Evolutionary conservation across 352 stramenopile genomes (phyloP), one percentile per base, ranked within the genome.

Genomic region (Elongisporangium prolatum): DNA sequence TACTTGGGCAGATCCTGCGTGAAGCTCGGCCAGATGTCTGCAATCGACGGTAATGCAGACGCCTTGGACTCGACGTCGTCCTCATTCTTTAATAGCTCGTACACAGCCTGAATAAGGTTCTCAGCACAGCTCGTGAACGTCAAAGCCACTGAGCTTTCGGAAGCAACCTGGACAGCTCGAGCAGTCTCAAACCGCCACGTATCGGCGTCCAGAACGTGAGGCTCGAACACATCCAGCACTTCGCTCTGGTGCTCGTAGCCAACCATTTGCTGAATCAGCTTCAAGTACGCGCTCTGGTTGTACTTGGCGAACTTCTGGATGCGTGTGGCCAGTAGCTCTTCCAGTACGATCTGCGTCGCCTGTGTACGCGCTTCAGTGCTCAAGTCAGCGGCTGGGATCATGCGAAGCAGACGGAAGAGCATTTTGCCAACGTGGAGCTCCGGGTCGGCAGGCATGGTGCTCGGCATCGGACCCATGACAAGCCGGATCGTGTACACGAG

Each of bases 281-380:
- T 38, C 25, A 88, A 24, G 61, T 80, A 86, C 18, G 21, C 52
- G 3, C 18, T 20, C 56, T 72, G 61, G 47, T 86, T 85, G 60
- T 71, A 86, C 57, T 84, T 84, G 64, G 69, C 69, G 34, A 85
- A 73, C 49, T 80, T 84, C 54, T 76, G 74, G 28, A 81, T 72
- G 7, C 70, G 76, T 4, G 66, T 61, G 2, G 79, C 68, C 13
- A 82, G 54, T 56, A 86, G 55, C 56, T 89, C 79, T 54, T 89
- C 72, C 53, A 89, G 50, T 21, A 85, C 78, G 9, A 14, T 22
- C 1, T 67, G 63, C 28, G 28, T 38, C 28, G 28, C 28, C 28
- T 38, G 28, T 14, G 28, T 38, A 9, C 28, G 28, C 28, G 28
- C 28, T 13, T 38, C 28, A 7, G 28, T 2, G 28, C 28, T 38